A percentile compares a stretch with the other conserved stretches of the same genome.
phyloP scores from a whole-genome alignment of 75 land plant genomes.

The Pinus taeda region DNA sequence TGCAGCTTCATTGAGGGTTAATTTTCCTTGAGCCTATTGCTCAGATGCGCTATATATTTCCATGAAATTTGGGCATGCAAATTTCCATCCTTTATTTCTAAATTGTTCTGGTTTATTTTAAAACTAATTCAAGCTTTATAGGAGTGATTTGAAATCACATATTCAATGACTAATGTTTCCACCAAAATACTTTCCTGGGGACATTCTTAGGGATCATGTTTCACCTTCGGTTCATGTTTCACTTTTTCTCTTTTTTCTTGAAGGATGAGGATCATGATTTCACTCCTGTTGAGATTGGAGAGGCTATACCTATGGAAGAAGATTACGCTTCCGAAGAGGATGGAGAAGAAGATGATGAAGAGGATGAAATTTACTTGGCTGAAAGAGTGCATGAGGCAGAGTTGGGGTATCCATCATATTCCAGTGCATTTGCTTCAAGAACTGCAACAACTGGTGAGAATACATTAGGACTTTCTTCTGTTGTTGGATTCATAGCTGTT shows the following conservation, averaged over 20 bases:
- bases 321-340: constrained; percentile 15
- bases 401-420: constrained; percentile 2
- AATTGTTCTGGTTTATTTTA: too few species aligned
- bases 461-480: too few species aligned
- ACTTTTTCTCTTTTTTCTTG: background rate
- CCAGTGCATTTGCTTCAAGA: constrained; percentile 5
- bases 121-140: too few species aligned
- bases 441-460: constrained; percentile 8
- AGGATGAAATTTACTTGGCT: constrained; percentile 11
- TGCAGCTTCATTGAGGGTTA: too few species aligned
- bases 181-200: too few species aligned
- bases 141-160: too few species aligned
- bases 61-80: too few species aligned
- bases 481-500: background rate
- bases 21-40: too few species aligned
- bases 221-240: background rate
- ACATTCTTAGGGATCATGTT: background rate
- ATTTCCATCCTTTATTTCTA: too few species aligned
- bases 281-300: constrained; percentile 15
- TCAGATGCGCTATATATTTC: too few species aligned
- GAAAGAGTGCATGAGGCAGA: constrained; percentile 12
- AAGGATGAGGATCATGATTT: constrained; percentile 18
- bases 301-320: constrained; percentile 12
- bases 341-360: constrained; percentile 13
- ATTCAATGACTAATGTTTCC: too few species aligned